These are phyloP conservation scores for Dianthus caryophyllus DNA, from an alignment of 148 eudicot species.

Conservation along the genomic window DNA sequence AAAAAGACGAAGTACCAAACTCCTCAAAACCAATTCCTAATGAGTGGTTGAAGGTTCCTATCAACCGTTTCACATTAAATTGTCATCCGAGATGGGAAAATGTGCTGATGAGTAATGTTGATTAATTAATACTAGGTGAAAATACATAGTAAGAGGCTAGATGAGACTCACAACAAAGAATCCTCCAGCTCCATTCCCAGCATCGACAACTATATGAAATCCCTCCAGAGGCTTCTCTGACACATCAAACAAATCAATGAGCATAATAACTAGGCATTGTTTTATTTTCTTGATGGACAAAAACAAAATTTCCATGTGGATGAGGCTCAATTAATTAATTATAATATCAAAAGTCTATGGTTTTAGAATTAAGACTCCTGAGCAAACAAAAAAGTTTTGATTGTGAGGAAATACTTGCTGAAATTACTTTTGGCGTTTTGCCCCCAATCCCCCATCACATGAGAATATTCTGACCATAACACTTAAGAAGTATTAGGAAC, in stretches of 20 bases:
- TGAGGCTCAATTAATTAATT: background rate
- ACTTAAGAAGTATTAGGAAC: background rate
- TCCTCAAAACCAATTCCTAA: background rate
- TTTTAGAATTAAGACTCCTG: background rate
- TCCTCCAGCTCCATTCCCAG: slow-evolving; percentile 99
- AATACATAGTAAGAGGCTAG: slow-evolving; percentile 4
- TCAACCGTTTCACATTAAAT: background rate
- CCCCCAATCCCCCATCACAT: background rate
- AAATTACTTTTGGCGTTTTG: background rate
- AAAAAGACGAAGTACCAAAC: background rate
- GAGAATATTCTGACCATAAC: background rate
- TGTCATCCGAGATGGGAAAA: background rate
- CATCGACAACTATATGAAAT: slow-evolving; percentile 96
- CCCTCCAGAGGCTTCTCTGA: slow-evolving; percentile 97
- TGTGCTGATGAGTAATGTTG: background rate
- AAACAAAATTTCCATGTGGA: background rate
- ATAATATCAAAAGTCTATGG: background rate
- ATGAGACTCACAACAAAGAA: slow-evolving; percentile 75
- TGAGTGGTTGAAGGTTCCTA: background rate
- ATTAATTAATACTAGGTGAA: background rate
- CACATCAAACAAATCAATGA: slow-evolving; percentile 21
- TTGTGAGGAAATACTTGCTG: background rate
- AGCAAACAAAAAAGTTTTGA: background rate
- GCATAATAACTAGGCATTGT: background rate
- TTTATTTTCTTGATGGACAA: background rate